Evolutionary conservation across 2,329 filamentous ascomycete genomes (phyloP).

Genomic region (Magnaporthales sp.): DNA sequence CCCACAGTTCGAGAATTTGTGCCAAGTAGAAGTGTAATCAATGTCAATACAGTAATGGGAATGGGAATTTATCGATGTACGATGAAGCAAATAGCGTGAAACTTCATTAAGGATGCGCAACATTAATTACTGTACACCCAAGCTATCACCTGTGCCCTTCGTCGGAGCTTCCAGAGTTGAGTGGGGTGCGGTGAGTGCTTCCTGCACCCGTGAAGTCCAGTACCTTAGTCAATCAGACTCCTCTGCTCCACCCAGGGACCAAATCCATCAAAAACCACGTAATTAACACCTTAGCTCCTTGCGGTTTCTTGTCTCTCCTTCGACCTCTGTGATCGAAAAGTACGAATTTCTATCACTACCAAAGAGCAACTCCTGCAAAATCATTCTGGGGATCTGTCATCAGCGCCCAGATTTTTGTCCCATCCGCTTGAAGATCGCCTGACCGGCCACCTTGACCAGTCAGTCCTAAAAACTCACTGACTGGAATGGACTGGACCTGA

Average conservation of each 20-base stretch:
- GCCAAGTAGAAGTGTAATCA: background rate
- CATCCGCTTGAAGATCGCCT: background rate
- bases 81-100: background rate
- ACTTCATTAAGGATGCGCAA: background rate
- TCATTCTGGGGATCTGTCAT: background rate
- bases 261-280: too few species aligned
- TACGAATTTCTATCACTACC: background rate
- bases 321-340: background rate
- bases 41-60: background rate
- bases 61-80: background rate
- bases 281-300: too few species aligned
- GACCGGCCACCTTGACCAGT: background rate
- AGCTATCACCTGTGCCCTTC: too few species aligned
- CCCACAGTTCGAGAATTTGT: background rate
- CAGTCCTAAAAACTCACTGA: background rate
- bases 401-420: background rate
- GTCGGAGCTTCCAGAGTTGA: background rate
- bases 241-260: background rate
- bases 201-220: background rate
- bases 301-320: background rate
- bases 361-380: background rate
- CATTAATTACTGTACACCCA: too few species aligned
- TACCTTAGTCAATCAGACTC: background rate
- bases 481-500: background rate
- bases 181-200: background rate